Base-by-base conservation (phyloP, 768 basidiomycete genomes). In the Trametes gibbosa region DNA sequence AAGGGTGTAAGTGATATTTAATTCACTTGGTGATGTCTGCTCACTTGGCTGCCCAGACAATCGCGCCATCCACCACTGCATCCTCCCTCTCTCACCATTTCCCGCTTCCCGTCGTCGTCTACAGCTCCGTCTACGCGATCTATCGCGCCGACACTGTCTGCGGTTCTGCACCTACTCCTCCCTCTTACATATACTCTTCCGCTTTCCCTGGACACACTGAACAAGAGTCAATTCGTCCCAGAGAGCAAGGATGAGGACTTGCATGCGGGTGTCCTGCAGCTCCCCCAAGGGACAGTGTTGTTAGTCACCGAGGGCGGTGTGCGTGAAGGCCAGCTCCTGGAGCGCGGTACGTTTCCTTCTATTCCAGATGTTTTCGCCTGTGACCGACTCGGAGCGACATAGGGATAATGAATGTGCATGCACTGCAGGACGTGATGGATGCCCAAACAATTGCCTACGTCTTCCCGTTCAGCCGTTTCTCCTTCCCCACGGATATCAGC, bases 401-500 rank as follows among this genome's bases (percentile, higher is more conserved):
- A 87, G 90, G 90, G 5, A 64, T 91, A 19, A 69, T 70, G 59
- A 92, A 90, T 63, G 73, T 93, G 34, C 79, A 74, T 39, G 79
- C 84, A 1, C 69, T 85, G 17, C 89, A 91, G 65, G 80, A 85
- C 50, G 77, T 81, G 58, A 84, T 92, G 68, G 75, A 74, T 45
- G 71, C 74, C 7, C 91, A 94, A 65, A 85, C 81, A 0, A 72
- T 92, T 27, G 80, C 84, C 23, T 94, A 93, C 67, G 70, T 79
- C 34, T 94, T 92, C 67, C 92, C 91, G 1, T 93, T 83, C 70
- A 88, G 84, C 68, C 77, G 69, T 57, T 92, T 87, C 69, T 71
- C 78, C 8, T 92, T 94, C 65, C 77, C 84, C 19, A 91, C 89
- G 0, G 89, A 92, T 64, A 72, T 89, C n/a, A 77, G 72, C n/a